Evolutionary conservation across 106 monocot species (phyloP).

Genomic region (Dioscorea zingiberensis): DNA sequence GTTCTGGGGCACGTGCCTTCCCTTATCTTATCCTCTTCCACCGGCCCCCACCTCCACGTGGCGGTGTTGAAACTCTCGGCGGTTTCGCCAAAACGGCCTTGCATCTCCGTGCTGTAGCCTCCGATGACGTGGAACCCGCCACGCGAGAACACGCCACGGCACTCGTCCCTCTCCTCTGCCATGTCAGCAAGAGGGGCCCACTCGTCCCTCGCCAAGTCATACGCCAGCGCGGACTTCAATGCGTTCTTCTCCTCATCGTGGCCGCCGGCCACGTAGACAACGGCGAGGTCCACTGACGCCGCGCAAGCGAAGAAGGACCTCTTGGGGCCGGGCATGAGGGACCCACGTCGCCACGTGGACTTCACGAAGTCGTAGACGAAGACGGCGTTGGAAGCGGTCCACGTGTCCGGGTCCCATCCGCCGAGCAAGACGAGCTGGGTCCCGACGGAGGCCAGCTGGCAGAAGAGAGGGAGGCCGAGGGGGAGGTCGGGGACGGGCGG

Average conservation of each 20-base stretch:
- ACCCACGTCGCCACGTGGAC: slow-evolving; percentile 34
- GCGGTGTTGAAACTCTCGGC: slow-evolving; percentile 17
- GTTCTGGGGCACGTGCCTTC: slow-evolving; percentile 15
- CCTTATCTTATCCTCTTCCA: slow-evolving; percentile 34
- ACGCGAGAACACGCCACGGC: slow-evolving; percentile 29
- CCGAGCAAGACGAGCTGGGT: slow-evolving; percentile 28
- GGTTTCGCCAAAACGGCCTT: slow-evolving; percentile 30
- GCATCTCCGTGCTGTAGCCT: slow-evolving; percentile 48
- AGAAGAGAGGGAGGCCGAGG: slow-evolving; percentile 44
- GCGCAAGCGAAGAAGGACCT: slow-evolving; percentile 68
- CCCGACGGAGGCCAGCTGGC: slow-evolving; percentile 29
- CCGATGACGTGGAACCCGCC: slow-evolving; percentile 47
- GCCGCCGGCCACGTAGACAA: slow-evolving; percentile 63
- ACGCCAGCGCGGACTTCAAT: slow-evolving; percentile 47
- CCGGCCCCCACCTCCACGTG: slow-evolving; percentile 12
- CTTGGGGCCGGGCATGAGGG: slow-evolving; percentile 36
- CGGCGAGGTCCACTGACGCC: slow-evolving; percentile 12
- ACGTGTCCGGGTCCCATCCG: slow-evolving; percentile 44
- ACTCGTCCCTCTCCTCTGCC: slow-evolving; percentile 62
- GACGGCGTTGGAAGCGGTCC: slow-evolving; percentile 34
- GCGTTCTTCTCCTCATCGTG: slow-evolving; percentile 85
- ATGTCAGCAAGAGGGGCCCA: slow-evolving; percentile 55
- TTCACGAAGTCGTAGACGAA: slow-evolving; percentile 42
- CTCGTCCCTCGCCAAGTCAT: slow-evolving; percentile 55
- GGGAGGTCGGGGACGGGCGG: slow-evolving; percentile 25